Evolutionary conservation across 768 basidiomycete genomes (phyloP).

Genomic region (Rhodotorula kratochvilovae): DNA sequence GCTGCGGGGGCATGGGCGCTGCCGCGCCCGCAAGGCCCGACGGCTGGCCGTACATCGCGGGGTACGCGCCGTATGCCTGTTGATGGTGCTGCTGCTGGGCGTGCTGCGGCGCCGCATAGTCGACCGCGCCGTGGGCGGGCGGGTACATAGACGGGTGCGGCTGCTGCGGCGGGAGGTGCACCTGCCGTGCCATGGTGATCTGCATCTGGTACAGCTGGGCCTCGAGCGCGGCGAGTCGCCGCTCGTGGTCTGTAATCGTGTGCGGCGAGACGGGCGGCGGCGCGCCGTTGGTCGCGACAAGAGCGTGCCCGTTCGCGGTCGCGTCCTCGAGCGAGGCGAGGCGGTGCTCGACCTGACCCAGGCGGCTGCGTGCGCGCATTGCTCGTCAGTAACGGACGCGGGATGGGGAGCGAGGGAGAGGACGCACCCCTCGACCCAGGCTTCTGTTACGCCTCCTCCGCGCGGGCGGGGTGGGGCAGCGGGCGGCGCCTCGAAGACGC

Average conservation of each 20-base stretch:
- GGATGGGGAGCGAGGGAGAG: too few relatives aligned
- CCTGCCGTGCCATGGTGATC: not conserved
- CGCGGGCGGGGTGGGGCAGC: conserved; percentile 11
- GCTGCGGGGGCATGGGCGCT: not conserved
- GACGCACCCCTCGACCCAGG: conserved; percentile 28
- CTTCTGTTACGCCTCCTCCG: conserved; percentile 1
- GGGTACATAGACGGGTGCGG: not conserved
- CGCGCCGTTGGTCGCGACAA: not conserved
- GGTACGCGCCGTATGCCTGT: not conserved
- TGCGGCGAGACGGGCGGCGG: not conserved
- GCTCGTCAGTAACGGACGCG: too few relatives aligned
- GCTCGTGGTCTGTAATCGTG: conserved; percentile 22
- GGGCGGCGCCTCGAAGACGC: conserved; percentile 34
- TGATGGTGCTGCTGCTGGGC: not conserved
- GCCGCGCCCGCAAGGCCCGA: not conserved
- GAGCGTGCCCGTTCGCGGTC: not conserved
- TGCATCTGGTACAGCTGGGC: conserved; percentile 33
- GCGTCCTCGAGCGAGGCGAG: conserved; percentile 19
- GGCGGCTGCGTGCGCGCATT: not conserved
- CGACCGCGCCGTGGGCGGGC: too few relatives aligned
- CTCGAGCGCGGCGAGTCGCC: conserved; percentile 31
- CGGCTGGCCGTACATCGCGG: not conserved
- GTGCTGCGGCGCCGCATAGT: not conserved
- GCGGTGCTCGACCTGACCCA: conserved; percentile 21
- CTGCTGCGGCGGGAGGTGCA: not conserved